phyloP scores from a whole-genome alignment of 768 basidiomycete species.

The Lentinus brumalis region DNA sequence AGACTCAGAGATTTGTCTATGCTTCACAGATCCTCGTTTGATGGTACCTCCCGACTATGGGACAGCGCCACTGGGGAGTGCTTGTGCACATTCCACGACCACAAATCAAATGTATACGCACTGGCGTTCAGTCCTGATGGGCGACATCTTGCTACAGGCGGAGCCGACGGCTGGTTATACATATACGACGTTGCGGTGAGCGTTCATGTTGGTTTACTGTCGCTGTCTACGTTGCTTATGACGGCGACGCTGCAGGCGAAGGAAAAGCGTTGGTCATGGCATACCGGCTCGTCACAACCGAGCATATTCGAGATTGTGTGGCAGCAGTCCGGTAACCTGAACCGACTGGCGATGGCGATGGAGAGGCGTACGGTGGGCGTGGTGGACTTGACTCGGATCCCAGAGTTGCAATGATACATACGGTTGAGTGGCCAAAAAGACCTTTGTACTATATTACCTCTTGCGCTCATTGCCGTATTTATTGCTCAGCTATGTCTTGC shows the following conservation, averaged over 20 bases:
- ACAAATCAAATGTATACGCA: constrained; percentile 72
- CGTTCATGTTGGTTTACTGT: constrained; percentile 1
- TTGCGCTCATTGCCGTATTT: not conserved
- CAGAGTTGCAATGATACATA: constrained; percentile 24
- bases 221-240: not conserved
- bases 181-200: constrained; percentile 71
- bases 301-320: constrained; percentile 80
- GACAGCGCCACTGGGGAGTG: constrained; percentile 79
- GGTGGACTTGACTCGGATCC: constrained; percentile 58
- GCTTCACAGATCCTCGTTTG: constrained; percentile 71
- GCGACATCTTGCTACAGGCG: constrained; percentile 70
- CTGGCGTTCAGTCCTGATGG: constrained; percentile 78
- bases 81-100: constrained; percentile 68
- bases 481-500: constrained; percentile 14
- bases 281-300: constrained; percentile 54
- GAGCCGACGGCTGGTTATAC: constrained; percentile 76
- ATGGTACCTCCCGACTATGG: constrained; percentile 81
- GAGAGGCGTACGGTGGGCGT: constrained; percentile 70
- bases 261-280: constrained; percentile 66
- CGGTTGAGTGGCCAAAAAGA: not conserved
- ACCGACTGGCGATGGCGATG: constrained; percentile 70
- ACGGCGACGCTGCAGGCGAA: constrained; percentile 29
- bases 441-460: not conserved
- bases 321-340: constrained; percentile 55
- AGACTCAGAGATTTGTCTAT: constrained; percentile 1